Evolutionary conservation across 345 rosid species (phyloP), one percentile per base, ranked within the genome.

Genomic region (Salix koriyanagi): DNA sequence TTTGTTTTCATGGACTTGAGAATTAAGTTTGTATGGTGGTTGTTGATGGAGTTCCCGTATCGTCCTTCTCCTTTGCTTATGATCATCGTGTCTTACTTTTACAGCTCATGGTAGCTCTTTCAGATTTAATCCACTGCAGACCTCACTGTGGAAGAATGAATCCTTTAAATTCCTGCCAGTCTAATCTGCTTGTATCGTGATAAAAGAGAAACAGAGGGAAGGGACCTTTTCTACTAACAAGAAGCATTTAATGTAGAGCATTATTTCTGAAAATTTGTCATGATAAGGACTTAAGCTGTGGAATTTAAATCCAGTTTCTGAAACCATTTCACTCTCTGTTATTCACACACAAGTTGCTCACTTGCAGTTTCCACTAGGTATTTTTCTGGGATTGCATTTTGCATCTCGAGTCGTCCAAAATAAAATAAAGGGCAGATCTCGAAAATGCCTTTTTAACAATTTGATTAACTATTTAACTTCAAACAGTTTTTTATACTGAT

Each of bases 11-110:
- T 58, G 64, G 25, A 58, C 64, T 64, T 62, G 78, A 69, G 70
- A 79, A 48, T 61, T 74, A 77, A 42, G 46, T 42, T 67, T 68
- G 41, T 67, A 2, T 16, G 50, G 52, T 46, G 16, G 48, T 61
- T 69, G 37, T 52, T 62, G 37, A 46, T 60, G 7, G 36, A 60
- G 64, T 72, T 12, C 23, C 37, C 70, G 32, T 39, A 8, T 5
- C 16, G 28, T 34, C 37, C 2, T n/a, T 42, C 19, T 12, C 42
- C 44, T 19, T 42, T 69, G 21, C 48, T 30, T 12, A 41, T 70
- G 34, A 70, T 32, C 18, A 25, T 18, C 13, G 0, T 62, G 56
- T 32, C 26, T 34, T 28, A 7, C 32, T 56, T 32, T 56, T 56
- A 58, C 64, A 23, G 28, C 64, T 10, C 64, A 46, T 46, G 28